Evolutionary conservation across 345 rosid species (phyloP).

Genomic region (Carallia pectinifolia): DNA sequence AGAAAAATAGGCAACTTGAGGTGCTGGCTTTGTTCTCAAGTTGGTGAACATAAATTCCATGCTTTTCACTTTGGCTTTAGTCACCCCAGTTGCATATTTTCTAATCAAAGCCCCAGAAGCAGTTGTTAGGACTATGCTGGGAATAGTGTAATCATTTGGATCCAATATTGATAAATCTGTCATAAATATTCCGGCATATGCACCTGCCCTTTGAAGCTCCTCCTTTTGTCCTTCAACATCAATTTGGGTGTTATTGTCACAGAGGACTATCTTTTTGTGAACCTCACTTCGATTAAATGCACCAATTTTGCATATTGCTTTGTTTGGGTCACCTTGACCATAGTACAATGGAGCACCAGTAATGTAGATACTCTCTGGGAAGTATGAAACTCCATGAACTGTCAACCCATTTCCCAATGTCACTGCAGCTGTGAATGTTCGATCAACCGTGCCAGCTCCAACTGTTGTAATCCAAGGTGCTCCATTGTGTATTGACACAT

Average conservation of each 20-base stretch:
- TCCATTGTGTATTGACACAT: constrained; percentile 25
- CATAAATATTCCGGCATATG: constrained; percentile 32
- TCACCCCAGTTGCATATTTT: constrained; percentile 7
- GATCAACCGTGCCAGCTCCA: constrained; percentile 44
- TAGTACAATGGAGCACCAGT: constrained; percentile 29
- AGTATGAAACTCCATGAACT: constrained; percentile 33
- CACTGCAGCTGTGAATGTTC: constrained; percentile 30
- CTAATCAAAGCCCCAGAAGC: constrained; percentile 11
- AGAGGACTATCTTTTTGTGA: constrained; percentile 37
- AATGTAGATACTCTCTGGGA: constrained; percentile 26
- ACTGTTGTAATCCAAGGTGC: constrained; percentile 52
- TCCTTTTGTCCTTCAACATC: constrained; percentile 10
- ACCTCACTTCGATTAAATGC: constrained; percentile 33
- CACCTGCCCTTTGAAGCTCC: constrained; percentile 33
- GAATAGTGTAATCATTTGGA: constrained; percentile 24
- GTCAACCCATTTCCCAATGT: constrained; percentile 27
- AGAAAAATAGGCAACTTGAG: constrained; percentile 58
- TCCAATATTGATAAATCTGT: constrained; percentile 15
- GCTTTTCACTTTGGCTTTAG: constrained; percentile 24
- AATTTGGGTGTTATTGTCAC: constrained; percentile 10
- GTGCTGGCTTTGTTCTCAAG: constrained; percentile 40
- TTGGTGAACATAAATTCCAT: constrained; percentile 34
- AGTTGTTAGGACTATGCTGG: constrained; percentile 22
- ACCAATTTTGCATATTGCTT: constrained; percentile 18
- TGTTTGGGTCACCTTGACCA: constrained; percentile 12